Base-by-base conservation (phyloP, 2,329 filamentous ascomycete species). In the Cercospora zeae-maydis region DNA sequence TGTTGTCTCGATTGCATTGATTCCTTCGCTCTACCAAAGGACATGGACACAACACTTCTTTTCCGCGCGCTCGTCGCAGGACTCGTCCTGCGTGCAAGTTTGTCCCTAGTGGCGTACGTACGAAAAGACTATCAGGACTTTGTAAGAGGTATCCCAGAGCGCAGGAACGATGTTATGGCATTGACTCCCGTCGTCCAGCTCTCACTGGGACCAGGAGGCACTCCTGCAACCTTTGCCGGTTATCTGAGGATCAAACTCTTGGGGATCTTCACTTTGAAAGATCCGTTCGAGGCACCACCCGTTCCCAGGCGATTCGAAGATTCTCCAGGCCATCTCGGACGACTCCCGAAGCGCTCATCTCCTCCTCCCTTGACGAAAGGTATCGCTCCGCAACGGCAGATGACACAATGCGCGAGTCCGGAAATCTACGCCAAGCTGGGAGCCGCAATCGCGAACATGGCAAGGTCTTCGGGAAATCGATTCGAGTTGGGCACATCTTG, bases 301-400 rank as follows among this genome's bases (percentile, higher is more conserved):
- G 69, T 84, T 0, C 82, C 85, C 4, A 76, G 81, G 1, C 74
- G 79, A 30, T 79, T 83, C 36, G 77, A 82, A 13, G 86, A 87
- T 0, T 75, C 81, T 13, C 71, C 73, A 1, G 89, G 90, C 10
- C 84, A 89, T 70, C 82, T 95, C 27, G 69, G 72, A 8, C 75
- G 77, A 33, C 80, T 95, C 0, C 86, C 88, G 0, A 81, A 81
- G 61, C 86, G 91, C 0, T 72, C 76, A 2, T 88, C 88, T 0
- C 80, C 82, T 0, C 84, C 90, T 0, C 92, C 91, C 1, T 74
- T 77, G 2, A 88, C 93, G 9, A 84, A 81, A 42, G 91, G 91
- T 54, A 91, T 96, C 62, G 91, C 91, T 0, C 91, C 91, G 0
- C 91, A 96, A 72, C 84, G 91, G 2, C 91, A 96, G 76, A 81